These are phyloP conservation scores for Mariannaea elegans DNA, from an alignment of 2,329 filamentous ascomycete genomes.

Conservation along the genomic window DNA sequence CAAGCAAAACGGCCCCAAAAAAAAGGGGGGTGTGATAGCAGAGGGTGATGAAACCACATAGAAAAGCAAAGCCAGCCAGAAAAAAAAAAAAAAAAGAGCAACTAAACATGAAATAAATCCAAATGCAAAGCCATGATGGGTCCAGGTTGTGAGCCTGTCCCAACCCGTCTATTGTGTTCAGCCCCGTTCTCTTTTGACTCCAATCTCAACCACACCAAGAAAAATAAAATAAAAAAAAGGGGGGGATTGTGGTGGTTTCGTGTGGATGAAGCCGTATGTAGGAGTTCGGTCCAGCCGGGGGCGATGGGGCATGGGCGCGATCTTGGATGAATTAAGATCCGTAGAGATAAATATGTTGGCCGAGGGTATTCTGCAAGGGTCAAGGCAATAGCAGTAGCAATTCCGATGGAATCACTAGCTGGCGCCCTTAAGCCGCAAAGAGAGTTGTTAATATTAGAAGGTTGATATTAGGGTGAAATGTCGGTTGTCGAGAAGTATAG, in stretches of 20 bases:
- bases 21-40: background rate
- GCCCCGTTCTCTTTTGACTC: conserved; percentile 20
- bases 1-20: too few relatives aligned
- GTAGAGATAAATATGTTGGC: conserved; percentile 9
- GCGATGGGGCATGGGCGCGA: conserved; percentile 3
- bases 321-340: conserved; percentile 17
- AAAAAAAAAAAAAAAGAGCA: conserved; percentile 20
- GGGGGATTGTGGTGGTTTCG: background rate
- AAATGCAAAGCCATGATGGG: conserved; percentile 20
- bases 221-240: conserved; percentile 6
- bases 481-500: conserved; percentile 25
- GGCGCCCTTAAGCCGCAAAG: background rate
- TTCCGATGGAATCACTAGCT: background rate
- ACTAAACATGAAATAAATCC: background rate
- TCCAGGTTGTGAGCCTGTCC: conserved; percentile 19
- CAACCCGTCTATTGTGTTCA: conserved; percentile 16
- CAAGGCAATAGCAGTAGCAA: background rate
- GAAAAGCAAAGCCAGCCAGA: conserved; percentile 2
- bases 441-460: conserved; percentile 33
- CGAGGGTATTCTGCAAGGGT: background rate
- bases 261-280: conserved; percentile 4
- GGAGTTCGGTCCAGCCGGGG: conserved; percentile 30
- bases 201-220: background rate
- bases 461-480: conserved; percentile 29
- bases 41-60: background rate